phyloP scores from a whole-genome alignment of 441 rosid species.

The Daphne laureola region DNA sequence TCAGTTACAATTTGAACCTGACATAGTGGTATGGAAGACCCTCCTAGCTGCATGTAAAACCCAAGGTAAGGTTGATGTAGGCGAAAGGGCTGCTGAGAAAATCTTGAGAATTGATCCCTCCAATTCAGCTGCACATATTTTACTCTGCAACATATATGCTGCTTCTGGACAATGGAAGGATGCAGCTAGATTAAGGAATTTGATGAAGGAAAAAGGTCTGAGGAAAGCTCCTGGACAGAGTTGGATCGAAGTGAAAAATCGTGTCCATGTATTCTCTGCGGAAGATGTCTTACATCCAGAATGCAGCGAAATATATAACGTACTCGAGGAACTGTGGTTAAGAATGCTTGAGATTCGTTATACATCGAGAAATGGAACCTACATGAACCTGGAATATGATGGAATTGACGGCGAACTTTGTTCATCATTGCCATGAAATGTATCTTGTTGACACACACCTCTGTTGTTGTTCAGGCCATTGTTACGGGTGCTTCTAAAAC shows the following conservation, averaged over 20 bases:
- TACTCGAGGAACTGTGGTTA: constrained; percentile 34
- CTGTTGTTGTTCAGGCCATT: too few species aligned
- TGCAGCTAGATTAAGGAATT: constrained; percentile 35
- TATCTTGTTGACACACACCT: background rate
- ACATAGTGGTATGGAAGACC: constrained; percentile 46
- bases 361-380: constrained; percentile 15
- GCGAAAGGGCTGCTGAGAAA: constrained; percentile 38
- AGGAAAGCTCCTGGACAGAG: constrained; percentile 54
- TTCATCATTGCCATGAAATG: constrained; percentile 1
- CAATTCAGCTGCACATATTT: constrained; percentile 41
- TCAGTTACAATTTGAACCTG: constrained; percentile 34
- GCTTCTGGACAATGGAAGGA: constrained; percentile 42
- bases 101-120: constrained; percentile 41
- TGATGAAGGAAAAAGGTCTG: constrained; percentile 37
- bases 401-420: background rate
- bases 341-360: constrained; percentile 34
- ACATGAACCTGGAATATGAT: constrained; percentile 1
- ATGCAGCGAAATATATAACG: constrained; percentile 32
- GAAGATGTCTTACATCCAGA: constrained; percentile 47
- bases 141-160: constrained; percentile 39
- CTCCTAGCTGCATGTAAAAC: constrained; percentile 51
- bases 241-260: constrained; percentile 40
- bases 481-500: too few species aligned
- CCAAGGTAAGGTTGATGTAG: constrained; percentile 33
- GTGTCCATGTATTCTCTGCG: constrained; percentile 39